Base-by-base conservation (phyloP, 495 filamentous ascomycete genomes). In the Xylaria intraflava region DNA sequence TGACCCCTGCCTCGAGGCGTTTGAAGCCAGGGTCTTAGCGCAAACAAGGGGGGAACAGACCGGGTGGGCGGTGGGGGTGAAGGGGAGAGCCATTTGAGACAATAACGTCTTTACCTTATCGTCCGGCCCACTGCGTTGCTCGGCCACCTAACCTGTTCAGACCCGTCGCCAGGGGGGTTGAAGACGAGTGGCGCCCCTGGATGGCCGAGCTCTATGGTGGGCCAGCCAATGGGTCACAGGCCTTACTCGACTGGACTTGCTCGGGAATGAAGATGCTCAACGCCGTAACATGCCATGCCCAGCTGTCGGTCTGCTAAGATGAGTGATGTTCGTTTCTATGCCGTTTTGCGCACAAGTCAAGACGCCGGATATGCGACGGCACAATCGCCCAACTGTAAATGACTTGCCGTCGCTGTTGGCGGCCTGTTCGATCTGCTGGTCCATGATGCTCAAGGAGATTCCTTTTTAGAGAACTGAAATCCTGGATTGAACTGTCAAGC, bases 281-380 rank as follows among this genome's bases (percentile, higher is more conserved):
- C 62, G 69, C 64, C 62, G 56, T 61, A 64, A 56, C 39, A 62
- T 52, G 62, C 64, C 62, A 36, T 45, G 46, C 46, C 53, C 55
- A 66, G 68, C 68, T 66, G 61, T 56, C 62, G 67, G 62, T 60
- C 60, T 65, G 72, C 72, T 76, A 72, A 69, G 71, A 76, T 71
- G 72, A 72, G 70, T 66, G 63, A 64, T 59, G 60, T 65, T 69
- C 52, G 73, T 60, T 68, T 74, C 67, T 73, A 74, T 75, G 72
- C 73, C 72, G 72, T 72, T 61, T 55, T 60, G 66, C 57, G 59
- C 62, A 62, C 62, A 52, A 59, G 46, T 51, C 23, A 44, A 53
- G 63, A 59, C 57, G 57, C 53, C 61, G 46, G 52, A 60, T 35
- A 44, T 26, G 20, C 46, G 46, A 39, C 29, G 53, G 17, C 35